Conservation (phyloP, 305 asterid species). For the Solanum hybrid region DNA sequence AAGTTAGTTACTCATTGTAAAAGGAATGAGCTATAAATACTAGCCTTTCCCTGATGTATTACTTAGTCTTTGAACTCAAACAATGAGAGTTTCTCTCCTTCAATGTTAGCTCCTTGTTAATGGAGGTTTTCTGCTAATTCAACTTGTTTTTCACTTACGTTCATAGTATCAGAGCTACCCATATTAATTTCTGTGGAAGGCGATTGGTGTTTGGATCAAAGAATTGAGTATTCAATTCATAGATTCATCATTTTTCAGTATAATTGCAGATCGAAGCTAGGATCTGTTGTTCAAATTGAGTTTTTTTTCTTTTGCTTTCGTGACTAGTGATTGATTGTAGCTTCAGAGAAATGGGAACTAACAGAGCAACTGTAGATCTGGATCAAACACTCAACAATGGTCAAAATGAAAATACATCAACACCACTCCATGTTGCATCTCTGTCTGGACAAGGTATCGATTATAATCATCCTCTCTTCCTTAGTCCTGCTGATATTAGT, state of each 20-base stretch:
- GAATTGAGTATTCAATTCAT: background rate
- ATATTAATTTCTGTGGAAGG: background rate
- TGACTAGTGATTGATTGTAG: background rate
- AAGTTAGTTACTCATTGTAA: background rate
- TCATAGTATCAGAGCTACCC: background rate
- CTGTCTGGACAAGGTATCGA: background rate
- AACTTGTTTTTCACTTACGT: background rate
- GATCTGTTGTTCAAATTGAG: background rate
- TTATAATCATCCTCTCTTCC: background rate
- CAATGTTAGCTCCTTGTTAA: background rate
- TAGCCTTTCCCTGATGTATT: background rate
- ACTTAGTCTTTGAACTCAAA: background rate
- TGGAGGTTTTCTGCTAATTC: too few relatives aligned
- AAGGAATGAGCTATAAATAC: background rate
- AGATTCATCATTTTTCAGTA: too few relatives aligned
- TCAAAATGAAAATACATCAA: too few relatives aligned
- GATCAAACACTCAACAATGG: background rate
- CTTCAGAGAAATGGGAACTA: background rate
- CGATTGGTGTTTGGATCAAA: background rate
- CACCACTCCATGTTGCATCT: background rate
- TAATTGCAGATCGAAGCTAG: background rate
- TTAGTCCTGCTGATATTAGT: background rate
- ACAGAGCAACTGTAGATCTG: background rate
- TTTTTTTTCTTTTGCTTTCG: background rate
- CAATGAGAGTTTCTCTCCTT: background rate